Base-by-base conservation (phyloP, 2,329 filamentous ascomycete genomes). In the Fusarium temperatum region DNA sequence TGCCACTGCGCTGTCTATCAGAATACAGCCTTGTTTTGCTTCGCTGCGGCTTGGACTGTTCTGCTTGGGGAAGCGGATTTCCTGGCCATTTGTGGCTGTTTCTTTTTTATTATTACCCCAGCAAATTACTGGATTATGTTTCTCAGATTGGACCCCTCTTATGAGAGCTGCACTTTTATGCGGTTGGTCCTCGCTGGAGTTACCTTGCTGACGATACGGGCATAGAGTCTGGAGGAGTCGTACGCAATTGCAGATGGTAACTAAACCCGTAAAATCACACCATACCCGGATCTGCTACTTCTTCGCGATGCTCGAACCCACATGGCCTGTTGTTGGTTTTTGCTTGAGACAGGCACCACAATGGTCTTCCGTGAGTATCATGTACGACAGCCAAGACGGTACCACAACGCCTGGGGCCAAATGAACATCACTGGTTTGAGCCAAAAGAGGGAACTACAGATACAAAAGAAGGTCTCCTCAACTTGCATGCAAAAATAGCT, bases 401-500 rank as follows among this genome's bases (percentile, higher is more conserved):
- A 72, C 74, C 67, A 76, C 71, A 71, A 63, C 66, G 58, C 50
- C 67, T 74, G 66, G 56, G 64, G 63, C 68, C 41, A 70, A 51
- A 70, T 66, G 65, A 59, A 58, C 59, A 68, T 74, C 48, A 54
- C 63, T 56, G 70, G 72, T 66, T 64, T 73, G 61, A 66, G 73
- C 66, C 51, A 66, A 50, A 68, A 58, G 74, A 72, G 66, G 66
- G 69, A 70, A 75, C 75, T 56, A 59, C 53, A 44, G 61, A 68
- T 58, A 67, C 55, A 63, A 70, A 70, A 70, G 63, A 67, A 76
- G 66, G 57, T 35, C 61, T 73, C 42, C 66, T 69, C 65, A 54
- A 62, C 45, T 55, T 54, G 26, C 26, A 48, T 70, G 56, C 55
- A 78, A 75, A 78, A 78, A 78, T 78, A 77, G 74, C 77, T 78